phyloP scores from a whole-genome alignment of 2,329 filamentous ascomycete genomes.

The Cladosporium sp. region DNA sequence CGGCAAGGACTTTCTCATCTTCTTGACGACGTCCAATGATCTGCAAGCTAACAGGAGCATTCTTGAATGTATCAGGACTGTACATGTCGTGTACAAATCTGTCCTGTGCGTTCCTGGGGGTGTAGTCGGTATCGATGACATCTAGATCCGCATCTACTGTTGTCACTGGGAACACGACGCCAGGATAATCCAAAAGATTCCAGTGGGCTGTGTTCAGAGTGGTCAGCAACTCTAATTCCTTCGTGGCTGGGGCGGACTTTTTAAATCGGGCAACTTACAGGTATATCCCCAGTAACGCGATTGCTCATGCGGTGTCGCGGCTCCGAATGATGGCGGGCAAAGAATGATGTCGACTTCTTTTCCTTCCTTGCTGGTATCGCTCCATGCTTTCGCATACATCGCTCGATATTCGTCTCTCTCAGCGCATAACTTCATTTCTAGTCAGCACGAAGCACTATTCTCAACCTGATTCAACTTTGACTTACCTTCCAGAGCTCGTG shows the following conservation, averaged over 20 bases:
- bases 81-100: constrained; percentile 53
- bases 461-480: not conserved
- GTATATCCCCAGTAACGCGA: constrained; percentile 63
- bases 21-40: constrained; percentile 51
- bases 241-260: too few relatives aligned
- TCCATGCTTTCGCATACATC: constrained; percentile 11
- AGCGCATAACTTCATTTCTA: not conserved
- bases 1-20: constrained; percentile 50
- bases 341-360: constrained; percentile 56
- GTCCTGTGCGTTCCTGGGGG: constrained; percentile 2
- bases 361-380: not conserved
- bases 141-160: constrained; percentile 18
- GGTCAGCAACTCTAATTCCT: not conserved
- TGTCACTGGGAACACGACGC: constrained; percentile 52
- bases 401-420: constrained; percentile 3
- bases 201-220: constrained; percentile 50
- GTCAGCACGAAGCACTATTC: not conserved
- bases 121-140: constrained; percentile 5
- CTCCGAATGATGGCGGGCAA: constrained; percentile 54
- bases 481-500: constrained; percentile 36
- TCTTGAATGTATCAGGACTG: constrained; percentile 42
- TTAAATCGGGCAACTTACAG: constrained; percentile 2
- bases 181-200: constrained; percentile 61
- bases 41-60: constrained; percentile 51
- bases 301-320: constrained; percentile 50